Evolutionary conservation across 345 rosid genomes (phyloP).

Genomic region (Tarenaya hassleriana): DNA sequence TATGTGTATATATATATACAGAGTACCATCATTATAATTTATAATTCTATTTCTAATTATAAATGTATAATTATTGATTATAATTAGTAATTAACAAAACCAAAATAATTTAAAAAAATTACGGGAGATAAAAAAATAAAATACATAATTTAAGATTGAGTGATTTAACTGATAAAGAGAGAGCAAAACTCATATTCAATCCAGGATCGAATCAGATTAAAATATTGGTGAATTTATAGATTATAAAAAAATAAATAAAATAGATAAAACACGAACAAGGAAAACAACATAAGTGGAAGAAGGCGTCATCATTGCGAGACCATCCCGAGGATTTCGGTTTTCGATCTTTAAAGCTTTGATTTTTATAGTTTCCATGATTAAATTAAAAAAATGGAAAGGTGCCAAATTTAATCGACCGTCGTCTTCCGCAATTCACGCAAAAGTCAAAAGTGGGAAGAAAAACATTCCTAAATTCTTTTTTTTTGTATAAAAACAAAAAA

Average conservation of each 20-base stretch:
- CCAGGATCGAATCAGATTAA: no score
- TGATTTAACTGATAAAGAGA: no score
- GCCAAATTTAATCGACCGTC: slow-evolving; percentile 16
- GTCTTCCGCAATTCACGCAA: slow-evolving; percentile 31
- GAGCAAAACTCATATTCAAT: no score
- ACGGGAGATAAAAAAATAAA: neutral
- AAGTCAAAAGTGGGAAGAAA: slow-evolving; percentile 5
- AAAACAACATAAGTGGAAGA: neutral
- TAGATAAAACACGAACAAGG: neutral
- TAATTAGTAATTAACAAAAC: neutral
- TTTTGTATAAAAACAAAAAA: slow-evolving; percentile 1
- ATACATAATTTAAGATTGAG: no score
- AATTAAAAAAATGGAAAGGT: no score
- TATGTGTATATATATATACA: no score
- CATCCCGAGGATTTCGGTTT: slow-evolving; percentile 28
- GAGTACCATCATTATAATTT: no score
- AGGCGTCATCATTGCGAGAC: slow-evolving; percentile 8
- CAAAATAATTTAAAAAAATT: neutral
- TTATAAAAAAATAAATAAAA: no score
- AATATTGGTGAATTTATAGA: no score
- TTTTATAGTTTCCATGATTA: no score
- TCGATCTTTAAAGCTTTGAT: slow-evolving; percentile 1
- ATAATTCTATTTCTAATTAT: no score
- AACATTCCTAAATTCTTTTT: slow-evolving; percentile 11
- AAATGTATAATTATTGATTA: no score